Base-by-base conservation (phyloP, 2,329 filamentous ascomycete genomes). In the Kalmusia sp. region DNA sequence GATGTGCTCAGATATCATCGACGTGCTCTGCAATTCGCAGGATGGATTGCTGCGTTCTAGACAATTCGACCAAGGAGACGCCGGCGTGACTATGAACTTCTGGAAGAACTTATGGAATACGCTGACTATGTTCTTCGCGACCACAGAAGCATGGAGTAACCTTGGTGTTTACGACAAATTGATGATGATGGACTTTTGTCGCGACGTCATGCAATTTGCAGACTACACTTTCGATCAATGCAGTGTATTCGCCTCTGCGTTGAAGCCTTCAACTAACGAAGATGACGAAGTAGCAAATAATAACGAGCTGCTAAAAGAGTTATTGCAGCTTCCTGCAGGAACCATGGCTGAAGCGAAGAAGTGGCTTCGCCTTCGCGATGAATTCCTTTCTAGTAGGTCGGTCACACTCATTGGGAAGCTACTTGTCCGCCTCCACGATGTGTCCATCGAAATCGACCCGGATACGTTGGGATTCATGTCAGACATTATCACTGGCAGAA, bases 131-230 rank as follows among this genome's bases (percentile, higher is more conserved):
- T 90, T 93, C 14, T 97, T 97, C 67, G 81, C 86, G 35, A 87
- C 88, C 55, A 96, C 93, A 3, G 92, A 96, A 69, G 78, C 79
- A 9, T 99, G 95, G 95, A 92, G 91, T 59, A 76, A 77, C 39
- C 79, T 85, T 12, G 83, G 83, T 3, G 86, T 91, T 53, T 88
- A 93, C 45, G 61, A 72, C 27, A 95, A 92, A 69, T 76, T 80
- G 17, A 80, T 85, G 49, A 93, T 99, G 91, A 88, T 92, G 65
- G 88, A 96, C 52, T 97, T 98, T 67, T 97, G 93, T 69, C 88
- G 95, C 61, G 92, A 96, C 69, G 90, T 91, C 12, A 99, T 99
- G 85, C 92, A 98, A 65, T 90, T 96, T 68, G 93, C 93, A 0
- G 91, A 96, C 67, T 83, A 85, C 30, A 82, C 96, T 1, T 90